Percentiles rank a stretch among this genome's conserved stretches.
Conservation (phyloP, 164 flowering plant species). For the Stephania japonica region DNA sequence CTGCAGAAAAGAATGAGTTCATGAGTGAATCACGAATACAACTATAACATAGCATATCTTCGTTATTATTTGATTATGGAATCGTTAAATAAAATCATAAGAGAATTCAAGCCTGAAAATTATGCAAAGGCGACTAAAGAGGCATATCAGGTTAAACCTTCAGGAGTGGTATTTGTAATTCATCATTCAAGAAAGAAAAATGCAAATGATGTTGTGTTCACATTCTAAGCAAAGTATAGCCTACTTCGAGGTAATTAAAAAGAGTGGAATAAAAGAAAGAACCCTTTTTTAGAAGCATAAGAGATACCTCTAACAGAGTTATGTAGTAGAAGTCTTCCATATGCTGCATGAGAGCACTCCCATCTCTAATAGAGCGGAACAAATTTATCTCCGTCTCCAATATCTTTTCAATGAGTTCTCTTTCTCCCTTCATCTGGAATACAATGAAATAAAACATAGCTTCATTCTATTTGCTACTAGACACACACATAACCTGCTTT, state of each 20-base stretch:
- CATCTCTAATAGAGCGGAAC: constrained; percentile 86
- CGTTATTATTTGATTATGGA: too few species aligned
- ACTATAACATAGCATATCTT: neutral
- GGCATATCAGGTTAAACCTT: too few species aligned
- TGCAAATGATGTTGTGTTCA: neutral
- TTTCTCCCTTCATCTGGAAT: constrained; percentile 92
- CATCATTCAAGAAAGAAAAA: too few species aligned
- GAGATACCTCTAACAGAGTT: constrained; percentile 71
- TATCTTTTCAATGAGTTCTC: constrained; percentile 71
- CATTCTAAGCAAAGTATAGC: neutral
- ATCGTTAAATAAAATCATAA: too few species aligned
- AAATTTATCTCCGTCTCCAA: constrained; percentile 85
- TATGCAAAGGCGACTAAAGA: too few species aligned
- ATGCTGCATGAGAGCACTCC: constrained; percentile 96
- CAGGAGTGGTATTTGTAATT: too few species aligned
- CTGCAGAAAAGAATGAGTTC: neutral
- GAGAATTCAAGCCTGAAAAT: too few species aligned
- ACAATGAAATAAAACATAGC: neutral
- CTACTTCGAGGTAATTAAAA: too few species aligned
- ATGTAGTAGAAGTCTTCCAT: constrained; percentile 97
- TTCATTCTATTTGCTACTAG: neutral
- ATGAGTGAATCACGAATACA: neutral
- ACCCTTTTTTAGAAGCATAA: neutral
- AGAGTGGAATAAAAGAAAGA: too few species aligned
- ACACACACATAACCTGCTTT: too few species aligned